Conservation (phyloP, 352 stramenopile genomes). For the Pythium grandisporangium region DNA sequence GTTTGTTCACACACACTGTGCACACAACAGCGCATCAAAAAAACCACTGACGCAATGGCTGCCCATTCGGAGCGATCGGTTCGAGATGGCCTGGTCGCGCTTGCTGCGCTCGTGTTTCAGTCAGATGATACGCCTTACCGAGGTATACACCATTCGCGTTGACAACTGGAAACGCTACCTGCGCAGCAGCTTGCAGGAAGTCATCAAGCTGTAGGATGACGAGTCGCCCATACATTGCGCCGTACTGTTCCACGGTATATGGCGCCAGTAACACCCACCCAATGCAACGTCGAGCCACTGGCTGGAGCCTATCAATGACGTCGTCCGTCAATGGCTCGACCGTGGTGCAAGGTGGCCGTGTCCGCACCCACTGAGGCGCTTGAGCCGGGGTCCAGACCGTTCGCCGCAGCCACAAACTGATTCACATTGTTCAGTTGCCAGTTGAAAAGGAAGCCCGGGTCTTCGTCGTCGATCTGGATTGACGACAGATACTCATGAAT, state of each 20-base stretch:
- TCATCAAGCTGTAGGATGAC: conserved; percentile 7
- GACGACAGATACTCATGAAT: conserved; percentile 3
- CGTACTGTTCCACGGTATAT: conserved; percentile 12
- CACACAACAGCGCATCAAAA: conserved; percentile 14
- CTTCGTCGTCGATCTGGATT: neutral
- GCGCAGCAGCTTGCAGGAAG: conserved; percentile 17
- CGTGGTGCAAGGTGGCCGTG: conserved; percentile 8
- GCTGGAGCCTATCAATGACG: conserved; percentile 6
- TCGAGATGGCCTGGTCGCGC: conserved; percentile 8
- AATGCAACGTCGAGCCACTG: conserved; percentile 5
- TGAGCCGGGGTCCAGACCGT: conserved; percentile 5
- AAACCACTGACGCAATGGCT: conserved; percentile 14
- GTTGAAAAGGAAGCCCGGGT: conserved; percentile 4
- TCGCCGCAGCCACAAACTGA: conserved; percentile 7
- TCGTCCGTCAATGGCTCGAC: conserved; percentile 9
- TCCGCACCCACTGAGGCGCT: conserved; percentile 7
- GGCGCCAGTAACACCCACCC: conserved; percentile 9
- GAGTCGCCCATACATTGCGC: conserved; percentile 4
- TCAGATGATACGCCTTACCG: conserved; percentile 11
- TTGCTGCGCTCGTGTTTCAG: conserved; percentile 12
- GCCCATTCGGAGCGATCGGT: conserved; percentile 8
- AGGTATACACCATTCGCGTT: conserved; percentile 14
- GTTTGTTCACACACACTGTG: neutral
- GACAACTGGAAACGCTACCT: conserved; percentile 15
- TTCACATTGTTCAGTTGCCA: conserved; percentile 4